Evolutionary conservation across 129 eudicot genomes (phyloP), one percentile per base, ranked within the genome.

Genomic region (Saussurea involucrata): DNA sequence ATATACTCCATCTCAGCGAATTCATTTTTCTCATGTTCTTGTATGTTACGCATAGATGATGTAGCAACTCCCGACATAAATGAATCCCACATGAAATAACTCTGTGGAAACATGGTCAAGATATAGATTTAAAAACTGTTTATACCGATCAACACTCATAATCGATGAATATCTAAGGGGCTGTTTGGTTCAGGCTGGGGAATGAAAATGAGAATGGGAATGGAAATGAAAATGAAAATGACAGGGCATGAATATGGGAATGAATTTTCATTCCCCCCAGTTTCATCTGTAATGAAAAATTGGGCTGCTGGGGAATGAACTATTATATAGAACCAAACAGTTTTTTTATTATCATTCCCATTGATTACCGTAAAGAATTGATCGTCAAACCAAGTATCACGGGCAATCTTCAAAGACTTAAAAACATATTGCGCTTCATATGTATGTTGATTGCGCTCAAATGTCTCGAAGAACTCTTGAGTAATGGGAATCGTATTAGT

Each of bases 21-120:
- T 37, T 91, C 92, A 69, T 94, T 91, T 68, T 80, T 86, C 40
- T 86, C 86, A 0, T 75, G 15, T 0, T 32, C 57, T 46, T 85
- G 27, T 49, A 42, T 69, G 68, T 84, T 87, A 32, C 78, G 84
- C 92, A 94, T 94, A 29, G 85, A 84, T 53, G 98, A 94, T 72
- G 92, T 72, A 9, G 97, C 92, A 74, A 94, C 88, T 15, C 97
- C 96, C 20, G 89, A 69, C 81, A 66, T 76, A 79, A 94, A 94
- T 0, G 98, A 87, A 73, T 94, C 97, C 98, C 98, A 94, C 96
- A 94, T 84, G 73, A 86, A 94, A 57, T 87, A 91, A 79, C 89
- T 94, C 97, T 94, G 91, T 66, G 32, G 18, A 71, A 32, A 37
- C 40, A 34, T 5, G 7, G 22, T 32, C 58, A 79, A 11, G 18